A percentile compares a stretch with the other conserved stretches of the same genome.
Conservation (phyloP, 345 rosid species). For the Abelmoschus esculentus region DNA sequence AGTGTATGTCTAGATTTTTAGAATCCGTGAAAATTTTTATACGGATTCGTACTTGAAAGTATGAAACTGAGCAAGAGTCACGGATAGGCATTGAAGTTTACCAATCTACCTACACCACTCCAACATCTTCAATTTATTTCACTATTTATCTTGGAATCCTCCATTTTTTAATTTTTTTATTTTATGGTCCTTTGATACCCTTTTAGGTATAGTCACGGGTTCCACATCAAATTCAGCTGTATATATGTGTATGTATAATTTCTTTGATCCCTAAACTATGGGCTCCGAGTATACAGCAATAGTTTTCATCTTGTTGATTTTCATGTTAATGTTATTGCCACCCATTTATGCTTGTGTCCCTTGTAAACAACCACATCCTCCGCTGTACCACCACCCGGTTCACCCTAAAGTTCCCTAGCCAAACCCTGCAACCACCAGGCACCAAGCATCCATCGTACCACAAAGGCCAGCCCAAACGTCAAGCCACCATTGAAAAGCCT, state of each 20-base stretch:
- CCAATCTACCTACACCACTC: no score
- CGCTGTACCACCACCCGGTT: slow-evolving; percentile 16
- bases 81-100: no score
- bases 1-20: background rate
- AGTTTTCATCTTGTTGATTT: slow-evolving; percentile 40
- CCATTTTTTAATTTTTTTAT: no score
- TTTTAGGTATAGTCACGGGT: slow-evolving; percentile 32
- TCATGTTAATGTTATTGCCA: slow-evolving; percentile 41
- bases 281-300: slow-evolving; percentile 32
- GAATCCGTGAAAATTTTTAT: no score
- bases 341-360: slow-evolving; percentile 50
- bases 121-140: no score
- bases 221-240: slow-evolving; percentile 27
- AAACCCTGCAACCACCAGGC: background rate
- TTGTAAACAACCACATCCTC: slow-evolving; percentile 42
- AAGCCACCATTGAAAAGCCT: background rate
- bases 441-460: background rate
- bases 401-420: slow-evolving; percentile 24
- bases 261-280: slow-evolving; percentile 23
- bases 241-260: slow-evolving; percentile 15
- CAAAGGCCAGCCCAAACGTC: background rate
- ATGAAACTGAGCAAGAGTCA: no score
- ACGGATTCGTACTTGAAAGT: no score
- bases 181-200: background rate
- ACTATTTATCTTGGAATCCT: no score